Base-by-base conservation (phyloP, 1,284 basidiomycete genomes). In the Heterobasidion occidentale region DNA sequence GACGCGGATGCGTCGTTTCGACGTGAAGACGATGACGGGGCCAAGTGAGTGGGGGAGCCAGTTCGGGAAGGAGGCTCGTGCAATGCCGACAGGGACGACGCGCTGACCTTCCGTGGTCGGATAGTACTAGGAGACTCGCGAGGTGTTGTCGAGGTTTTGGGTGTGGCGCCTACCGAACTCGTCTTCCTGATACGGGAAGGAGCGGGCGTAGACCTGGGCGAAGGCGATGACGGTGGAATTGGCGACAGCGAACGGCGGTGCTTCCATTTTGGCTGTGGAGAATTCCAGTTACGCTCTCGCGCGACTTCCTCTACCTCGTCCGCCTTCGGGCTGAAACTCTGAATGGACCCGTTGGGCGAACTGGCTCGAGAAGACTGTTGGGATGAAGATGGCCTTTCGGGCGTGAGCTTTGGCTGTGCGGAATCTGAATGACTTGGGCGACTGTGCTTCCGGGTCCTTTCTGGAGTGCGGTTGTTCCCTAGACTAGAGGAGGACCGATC, bases 1-100 rank as follows among this genome's bases (percentile, higher is more conserved):
- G 51, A 9, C 42, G 15, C 81, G 83, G 84, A 54, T 74, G 74
- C 12, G 80, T 42, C 38, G 12, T 42, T 11, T 4, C 38, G 38
- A 42, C n/a, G 38, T n/a, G 38, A 7, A 12, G 47, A 20, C 7
- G 47, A 48, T 17, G 47, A 12, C 15, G 42, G 19, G 27, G 9
- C 14, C 34, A 20, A n/a, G n/a, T 42, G 38, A 12, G 27, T 4
- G 27, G 27, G 27, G 6, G 27, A 27, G 27, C 27, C 27, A 27
- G 5, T 27, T 27, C 27, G 27, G 27, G 27, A 27, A 27, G 27
- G 5, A n/a, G 12, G 38, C 7, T 12, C 38, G 38, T 7, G 38
- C 11, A 82, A 46, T 72, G 74, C 14, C 76, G 77, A 4, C 81
- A 75, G 64, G 80, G 81, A 83, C 83, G 84, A 64, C 84, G 84